phyloP scores from a whole-genome alignment of 495 filamentous ascomycete species.

The Lasiosphaeriaceae sp. region DNA sequence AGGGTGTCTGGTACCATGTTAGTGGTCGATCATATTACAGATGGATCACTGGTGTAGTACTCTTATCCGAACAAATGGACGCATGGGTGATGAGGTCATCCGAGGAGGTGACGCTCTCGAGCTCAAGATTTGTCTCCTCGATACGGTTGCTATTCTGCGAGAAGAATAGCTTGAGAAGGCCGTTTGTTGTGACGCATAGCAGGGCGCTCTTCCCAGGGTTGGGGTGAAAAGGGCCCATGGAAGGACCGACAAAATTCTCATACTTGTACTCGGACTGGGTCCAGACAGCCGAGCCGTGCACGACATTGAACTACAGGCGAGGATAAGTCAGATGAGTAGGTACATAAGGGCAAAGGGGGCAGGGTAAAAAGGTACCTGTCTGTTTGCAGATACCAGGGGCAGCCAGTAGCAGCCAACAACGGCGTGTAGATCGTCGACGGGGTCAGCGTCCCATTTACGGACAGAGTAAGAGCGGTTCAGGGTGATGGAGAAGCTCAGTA shows the following conservation, averaged over 20 bases:
- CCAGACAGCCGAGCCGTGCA: constrained; percentile 45
- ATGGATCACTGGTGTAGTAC: constrained; percentile 31
- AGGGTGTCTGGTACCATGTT: constrained; percentile 45
- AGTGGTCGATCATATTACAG: not conserved
- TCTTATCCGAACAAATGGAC: constrained; percentile 67
- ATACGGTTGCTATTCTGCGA: constrained; percentile 63
- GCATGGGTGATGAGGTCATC: constrained; percentile 77
- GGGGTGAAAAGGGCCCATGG: constrained; percentile 66
- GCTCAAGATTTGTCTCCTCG: constrained; percentile 60
- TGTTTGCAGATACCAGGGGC: constrained; percentile 42
- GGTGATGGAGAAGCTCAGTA: constrained; percentile 57
- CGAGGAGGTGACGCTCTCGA: constrained; percentile 65
- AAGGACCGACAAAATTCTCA: constrained; percentile 45
- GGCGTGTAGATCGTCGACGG: constrained; percentile 65
- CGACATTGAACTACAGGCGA: constrained; percentile 16
- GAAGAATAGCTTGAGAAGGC: constrained; percentile 64
- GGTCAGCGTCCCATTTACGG: constrained; percentile 54
- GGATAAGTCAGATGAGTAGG: not conserved
- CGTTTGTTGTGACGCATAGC: constrained; percentile 65
- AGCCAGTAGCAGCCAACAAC: constrained; percentile 87
- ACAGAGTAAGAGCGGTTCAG: constrained; percentile 61
- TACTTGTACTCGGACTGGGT: constrained; percentile 41
- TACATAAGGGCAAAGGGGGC: not conserved
- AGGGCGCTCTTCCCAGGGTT: constrained; percentile 61
- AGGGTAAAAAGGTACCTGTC: constrained; percentile 39